Conservation (phyloP, 2,329 filamentous ascomycete genomes). For the Emergomyces africanus region DNA sequence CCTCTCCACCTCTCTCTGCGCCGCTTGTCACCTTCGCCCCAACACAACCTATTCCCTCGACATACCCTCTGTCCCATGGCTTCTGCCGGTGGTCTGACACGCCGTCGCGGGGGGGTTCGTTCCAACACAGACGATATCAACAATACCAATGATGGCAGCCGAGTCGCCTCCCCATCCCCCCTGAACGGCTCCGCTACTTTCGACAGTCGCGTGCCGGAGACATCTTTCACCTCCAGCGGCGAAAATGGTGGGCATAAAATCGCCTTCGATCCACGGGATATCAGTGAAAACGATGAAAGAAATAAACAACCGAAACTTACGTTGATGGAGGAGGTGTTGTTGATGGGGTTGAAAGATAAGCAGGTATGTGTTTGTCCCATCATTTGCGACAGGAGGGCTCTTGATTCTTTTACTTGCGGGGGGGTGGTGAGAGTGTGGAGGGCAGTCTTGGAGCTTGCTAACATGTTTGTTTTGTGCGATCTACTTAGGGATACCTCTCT, state of each 20-base stretch:
- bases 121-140: constrained; percentile 44
- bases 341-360: constrained; percentile 96
- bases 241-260: constrained; percentile 99
- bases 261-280: constrained; percentile 91
- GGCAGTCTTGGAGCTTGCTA: neutral
- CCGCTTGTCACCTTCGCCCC: neutral
- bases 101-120: constrained; percentile 53
- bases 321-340: constrained; percentile 93
- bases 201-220: constrained; percentile 49
- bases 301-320: constrained; percentile 98
- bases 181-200: constrained; percentile 43
- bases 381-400: neutral
- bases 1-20: neutral
- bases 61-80: constrained; percentile 36
- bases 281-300: constrained; percentile 90
- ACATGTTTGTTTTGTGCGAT: neutral
- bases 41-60: neutral
- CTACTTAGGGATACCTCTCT: constrained; percentile 74
- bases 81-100: constrained; percentile 58
- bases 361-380: constrained; percentile 50
- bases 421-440: neutral
- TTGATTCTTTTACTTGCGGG: neutral
- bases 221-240: constrained; percentile 61
- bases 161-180: constrained; percentile 53
- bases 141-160: constrained; percentile 51